These are phyloP conservation scores for Nakataea oryzae DNA, from an alignment of 2,329 filamentous ascomycete genomes.

Conservation along the genomic window DNA sequence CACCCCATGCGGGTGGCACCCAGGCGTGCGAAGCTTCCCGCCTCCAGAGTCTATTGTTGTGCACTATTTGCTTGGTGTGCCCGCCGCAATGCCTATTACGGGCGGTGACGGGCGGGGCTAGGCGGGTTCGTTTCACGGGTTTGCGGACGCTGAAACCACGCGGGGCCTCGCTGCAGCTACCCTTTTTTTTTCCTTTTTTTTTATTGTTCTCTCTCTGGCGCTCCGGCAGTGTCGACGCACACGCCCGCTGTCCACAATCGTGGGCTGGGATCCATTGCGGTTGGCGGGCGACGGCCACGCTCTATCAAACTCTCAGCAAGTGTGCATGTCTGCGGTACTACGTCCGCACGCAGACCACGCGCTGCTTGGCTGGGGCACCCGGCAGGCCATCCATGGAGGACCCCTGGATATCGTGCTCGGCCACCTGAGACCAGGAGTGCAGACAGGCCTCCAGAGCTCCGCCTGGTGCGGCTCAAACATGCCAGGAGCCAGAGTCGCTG, in stretches of 20 bases:
- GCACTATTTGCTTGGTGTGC: neutral
- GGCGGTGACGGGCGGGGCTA: neutral
- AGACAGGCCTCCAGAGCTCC: neutral
- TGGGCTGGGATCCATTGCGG: neutral
- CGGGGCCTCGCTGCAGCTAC: neutral
- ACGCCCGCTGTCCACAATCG: neutral
- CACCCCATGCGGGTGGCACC: neutral
- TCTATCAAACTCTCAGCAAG: neutral
- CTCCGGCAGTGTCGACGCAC: too few relatives aligned
- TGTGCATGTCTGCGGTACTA: neutral
- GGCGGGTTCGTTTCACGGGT: neutral
- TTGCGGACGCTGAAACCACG: neutral
- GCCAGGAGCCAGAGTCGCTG: neutral
- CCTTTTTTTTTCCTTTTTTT: too few relatives aligned
- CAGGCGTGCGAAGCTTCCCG: neutral
- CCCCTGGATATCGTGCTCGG: neutral
- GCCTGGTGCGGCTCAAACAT: neutral
- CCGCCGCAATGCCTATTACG: neutral
- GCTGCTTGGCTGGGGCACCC: neutral
- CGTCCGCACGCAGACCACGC: neutral
- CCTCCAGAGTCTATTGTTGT: neutral
- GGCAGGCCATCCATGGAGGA: neutral
- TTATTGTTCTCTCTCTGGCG: too few relatives aligned
- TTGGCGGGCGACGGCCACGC: neutral
- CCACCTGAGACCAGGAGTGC: neutral